Evolutionary conservation across 2,329 filamentous ascomycete genomes (phyloP), one percentile per base, ranked within the genome.

Genomic region (Xylaria sp.): DNA sequence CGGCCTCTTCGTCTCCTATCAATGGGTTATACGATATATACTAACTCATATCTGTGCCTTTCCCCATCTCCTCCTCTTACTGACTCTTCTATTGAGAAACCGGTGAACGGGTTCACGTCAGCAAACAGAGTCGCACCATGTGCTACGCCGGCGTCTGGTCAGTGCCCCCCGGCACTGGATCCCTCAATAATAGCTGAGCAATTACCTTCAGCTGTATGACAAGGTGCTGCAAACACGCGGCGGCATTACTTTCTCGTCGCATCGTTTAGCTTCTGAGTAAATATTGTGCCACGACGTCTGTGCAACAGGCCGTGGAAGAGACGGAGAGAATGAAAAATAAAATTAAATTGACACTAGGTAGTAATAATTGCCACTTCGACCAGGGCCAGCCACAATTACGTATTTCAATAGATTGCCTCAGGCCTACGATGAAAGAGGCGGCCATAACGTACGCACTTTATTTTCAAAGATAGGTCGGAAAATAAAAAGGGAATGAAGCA

Each of bases 111-210:
- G 25, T 25, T 54, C 25, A 33, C 27, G 23, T 38, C 49, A 47
- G 40, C 19, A 53, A 46, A 37, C 21, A 15, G 21, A 51, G 59
- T 62, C 52, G 25, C 59, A 62, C 62, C 17, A 47, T 55, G 63
- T 65, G 21, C 33, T 19, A 65, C 60, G 19, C 44, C 53, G 56
- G 60, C 60, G 49, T 59, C 60, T 63, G 38, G 13, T 55, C 52
- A 54, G n/a, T 41, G 37, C 38, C 47, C 29, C 15, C 27, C 59
- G 51, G 46, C 52, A 59, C 43, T 54, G 57, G 21, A 21, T 23
- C 35, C 27, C 19, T 54, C 17, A n/a, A 49, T 60, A 49, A 21
- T 53, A 37, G 41, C 37, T 38, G 35, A 38, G 38, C 54, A 47
- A 46, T 29, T n/a, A 35, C 10, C 43, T 60, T 37, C 13, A 41